Conservation (phyloP, 306 rosid species). For the Inga leiocalycina region DNA sequence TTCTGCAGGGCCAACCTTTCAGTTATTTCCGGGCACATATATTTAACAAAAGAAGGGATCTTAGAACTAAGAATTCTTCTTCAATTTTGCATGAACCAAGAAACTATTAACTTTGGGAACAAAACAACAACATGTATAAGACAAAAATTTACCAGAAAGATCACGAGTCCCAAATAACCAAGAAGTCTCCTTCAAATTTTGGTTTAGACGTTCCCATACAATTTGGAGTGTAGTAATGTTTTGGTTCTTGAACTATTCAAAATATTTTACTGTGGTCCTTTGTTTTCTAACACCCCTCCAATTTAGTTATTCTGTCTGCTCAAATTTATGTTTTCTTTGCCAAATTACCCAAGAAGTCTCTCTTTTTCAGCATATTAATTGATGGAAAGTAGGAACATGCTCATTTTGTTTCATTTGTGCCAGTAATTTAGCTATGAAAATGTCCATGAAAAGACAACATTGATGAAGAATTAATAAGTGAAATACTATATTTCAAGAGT, state of each 20-base stretch:
- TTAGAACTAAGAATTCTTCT: conserved; percentile 2
- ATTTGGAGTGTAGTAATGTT: not conserved
- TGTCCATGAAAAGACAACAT: not conserved
- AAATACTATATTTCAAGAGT: not conserved
- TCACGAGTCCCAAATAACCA: not conserved
- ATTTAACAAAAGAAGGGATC: not conserved
- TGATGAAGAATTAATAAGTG: not conserved
- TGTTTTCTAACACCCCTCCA: not conserved
- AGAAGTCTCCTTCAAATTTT: not conserved
- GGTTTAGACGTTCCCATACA: not conserved
- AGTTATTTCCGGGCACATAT: conserved; percentile 3
- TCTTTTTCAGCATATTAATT: not conserved
- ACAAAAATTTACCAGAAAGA: not conserved
- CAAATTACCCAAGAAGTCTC: not conserved
- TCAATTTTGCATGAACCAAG: not conserved
- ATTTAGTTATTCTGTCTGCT: not conserved
- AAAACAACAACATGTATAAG: not conserved
- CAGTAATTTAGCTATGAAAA: not conserved
- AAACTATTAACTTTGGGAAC: not conserved
- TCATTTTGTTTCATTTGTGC: not conserved
- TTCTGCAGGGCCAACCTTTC: conserved; percentile 52
- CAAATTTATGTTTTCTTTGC: not conserved
- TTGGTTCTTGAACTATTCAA: not conserved
- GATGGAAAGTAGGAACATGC: not conserved
- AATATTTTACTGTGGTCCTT: not conserved